Evolutionary conservation across 2,329 filamentous ascomycete genomes (phyloP), one percentile per base, ranked within the genome.

Genomic region (Monilinia fructicola): DNA sequence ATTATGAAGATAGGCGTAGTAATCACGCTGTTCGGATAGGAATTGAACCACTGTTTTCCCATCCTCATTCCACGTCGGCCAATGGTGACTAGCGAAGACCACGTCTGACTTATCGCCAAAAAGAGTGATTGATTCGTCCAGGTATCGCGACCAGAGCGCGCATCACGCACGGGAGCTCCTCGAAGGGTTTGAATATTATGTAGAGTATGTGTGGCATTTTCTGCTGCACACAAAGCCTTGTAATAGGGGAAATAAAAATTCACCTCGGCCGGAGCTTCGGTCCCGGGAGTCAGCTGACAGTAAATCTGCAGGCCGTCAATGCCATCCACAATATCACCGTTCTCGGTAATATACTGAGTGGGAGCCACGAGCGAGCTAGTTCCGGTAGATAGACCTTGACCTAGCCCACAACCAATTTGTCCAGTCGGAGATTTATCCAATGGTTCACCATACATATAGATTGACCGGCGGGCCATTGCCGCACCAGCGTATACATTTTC

Each of bases 181-280:
- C 79, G 76, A 18, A 80, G 73, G 0, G 79, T 81, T 7, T 77
- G 68, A 66, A 81, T 77, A 67, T 81, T 81, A 69, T 81, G 79
- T 66, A 81, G 68, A 18, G 69, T 74, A 64, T 81, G 76, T 1
- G 78, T 80, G 3, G 78, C 77, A 40, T 71, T 74, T 68, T 81
- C 80, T 0, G 79, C 73, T 12, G 78, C 74, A 65, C 73, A 79
- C 0, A 82, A 70, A 1, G 79, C 78, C 9, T 69, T 69, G 46
- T 75, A 71, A 10, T 78, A 67, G 4, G 79, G 79, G 52, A 81
- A 78, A 61, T 77, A 75, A 54, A 81, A 74, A 66, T 79, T 79
- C 67, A 82, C 74, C 69, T 81, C 79, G 0, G 78, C 72, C 0
- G 79, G 80, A 0, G 79, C 79, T 67, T 81, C 80, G 0, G 79